Percentiles rank a stretch among this genome's conserved stretches.
phyloP scores from a whole-genome alignment of 164 flowering plant genomes.

The Stephania cephalantha region DNA sequence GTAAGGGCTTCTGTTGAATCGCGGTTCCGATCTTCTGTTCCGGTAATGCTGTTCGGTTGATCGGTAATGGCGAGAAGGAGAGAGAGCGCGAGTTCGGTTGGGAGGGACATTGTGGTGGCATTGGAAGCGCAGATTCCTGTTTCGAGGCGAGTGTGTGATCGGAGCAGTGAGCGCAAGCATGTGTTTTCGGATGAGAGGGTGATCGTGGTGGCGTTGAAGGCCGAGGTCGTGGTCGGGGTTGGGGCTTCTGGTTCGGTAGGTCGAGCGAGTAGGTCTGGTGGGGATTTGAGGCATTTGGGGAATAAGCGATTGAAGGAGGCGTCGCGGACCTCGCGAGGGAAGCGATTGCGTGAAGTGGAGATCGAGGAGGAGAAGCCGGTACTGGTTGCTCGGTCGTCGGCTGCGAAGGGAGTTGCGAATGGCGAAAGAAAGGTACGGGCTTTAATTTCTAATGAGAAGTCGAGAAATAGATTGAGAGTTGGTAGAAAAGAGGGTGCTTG shows the following conservation, averaged over 20 bases:
- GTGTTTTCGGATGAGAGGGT: constrained; percentile 28
- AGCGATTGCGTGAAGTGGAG: not conserved
- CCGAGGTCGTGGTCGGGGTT: constrained; percentile 18
- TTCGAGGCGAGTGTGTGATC: not conserved
- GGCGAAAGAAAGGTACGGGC: not conserved
- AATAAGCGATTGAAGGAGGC: constrained; percentile 24
- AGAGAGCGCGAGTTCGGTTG: not conserved
- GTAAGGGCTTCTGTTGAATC: not conserved
- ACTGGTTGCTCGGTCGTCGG: not conserved
- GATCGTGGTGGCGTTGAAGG: constrained; percentile 47
- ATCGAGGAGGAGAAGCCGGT: not conserved
- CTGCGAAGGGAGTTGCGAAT: not conserved
- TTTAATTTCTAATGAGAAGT: not conserved
- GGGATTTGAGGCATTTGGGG: not conserved
- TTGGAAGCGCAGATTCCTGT: constrained; percentile 32
- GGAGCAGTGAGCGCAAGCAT: not conserved
- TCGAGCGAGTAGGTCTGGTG: constrained; percentile 28
- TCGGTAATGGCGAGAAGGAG: not conserved
- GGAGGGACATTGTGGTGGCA: constrained; percentile 55
- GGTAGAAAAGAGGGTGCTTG: not conserved
- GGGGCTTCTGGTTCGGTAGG: constrained; percentile 29
- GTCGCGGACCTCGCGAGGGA: not conserved
- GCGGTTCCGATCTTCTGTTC: not conserved
- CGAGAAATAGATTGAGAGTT: not conserved
- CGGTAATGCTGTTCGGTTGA: not conserved